Evolutionary conservation across 768 basidiomycete species (phyloP).

Genomic region (Leccinum fibrillosum): DNA sequence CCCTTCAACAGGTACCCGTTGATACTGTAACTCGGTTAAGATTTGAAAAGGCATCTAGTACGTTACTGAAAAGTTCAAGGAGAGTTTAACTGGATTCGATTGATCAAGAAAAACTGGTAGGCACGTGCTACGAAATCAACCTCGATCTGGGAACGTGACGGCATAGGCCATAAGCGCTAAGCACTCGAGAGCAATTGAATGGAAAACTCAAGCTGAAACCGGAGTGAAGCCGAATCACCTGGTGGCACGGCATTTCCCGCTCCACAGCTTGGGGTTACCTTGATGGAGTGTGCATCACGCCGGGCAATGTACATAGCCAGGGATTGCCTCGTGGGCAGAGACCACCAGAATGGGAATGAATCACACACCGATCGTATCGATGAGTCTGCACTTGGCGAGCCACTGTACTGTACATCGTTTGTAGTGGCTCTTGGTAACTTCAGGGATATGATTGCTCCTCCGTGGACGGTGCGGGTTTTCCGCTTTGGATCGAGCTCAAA

Average conservation of each 20-base stretch:
- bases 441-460: neutral
- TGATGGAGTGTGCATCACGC: neutral
- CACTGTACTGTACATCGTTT: neutral
- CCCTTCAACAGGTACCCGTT: neutral
- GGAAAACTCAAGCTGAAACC: neutral
- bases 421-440: neutral
- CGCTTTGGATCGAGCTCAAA: neutral
- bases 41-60: neutral
- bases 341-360: neutral
- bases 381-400: neutral
- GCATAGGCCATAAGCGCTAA: neutral
- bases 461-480: neutral
- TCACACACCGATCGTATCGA: neutral
- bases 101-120: neutral
- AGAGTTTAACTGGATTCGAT: neutral
- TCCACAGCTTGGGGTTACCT: neutral
- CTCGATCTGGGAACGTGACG: neutral
- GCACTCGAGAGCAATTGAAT: neutral
- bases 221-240: neutral
- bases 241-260: neutral
- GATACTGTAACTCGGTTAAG: neutral
- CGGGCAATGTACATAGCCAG: no score
- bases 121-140: neutral
- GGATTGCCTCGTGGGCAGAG: neutral
- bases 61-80: neutral